Evolutionary conservation across 306 rosid genomes (phyloP), one percentile per base, ranked within the genome.

Genomic region (Trichosanthes truncata): DNA sequence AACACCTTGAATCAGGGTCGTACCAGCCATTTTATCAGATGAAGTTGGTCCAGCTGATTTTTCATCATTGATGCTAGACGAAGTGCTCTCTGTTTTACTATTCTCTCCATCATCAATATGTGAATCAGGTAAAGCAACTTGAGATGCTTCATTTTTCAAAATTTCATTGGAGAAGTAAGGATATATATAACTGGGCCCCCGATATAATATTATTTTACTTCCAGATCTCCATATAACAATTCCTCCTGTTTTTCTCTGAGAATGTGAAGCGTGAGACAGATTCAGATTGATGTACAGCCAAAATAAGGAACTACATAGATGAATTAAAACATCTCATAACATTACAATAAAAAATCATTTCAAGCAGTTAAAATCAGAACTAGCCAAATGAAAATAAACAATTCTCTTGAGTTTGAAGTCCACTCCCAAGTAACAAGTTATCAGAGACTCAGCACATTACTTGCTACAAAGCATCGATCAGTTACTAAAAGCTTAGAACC

Each of bases 161-260:
- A 56, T 72, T 49, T 82, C 53, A 81, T 84, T 83, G 21, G 87
- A 74, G 81, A 92, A 94, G 89, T 92, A 94, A 46, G 98, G 98
- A 79, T 89, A 92, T 83, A 84, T 85, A 81, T 94, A 94, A 66
- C 87, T 90, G 80, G 71, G 51, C 79, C 98, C 98, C 74, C 98
- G 88, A 80, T 88, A 94, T 85, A 94, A 86, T 63, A 94, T 77
- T 85, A 94, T 89, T 86, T 92, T 94, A 87, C 88, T 84, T 80
- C 98, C 98, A 73, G 97, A 87, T 83, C 98, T 91, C 98, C 95
- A 92, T 74, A 89, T 91, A 80, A 92, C 97, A 87, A 94, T 77
- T 60, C 98, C 98, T 81, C 97, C 98, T 79, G 93, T 94, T 89
- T 92, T 94, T 78, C 92, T 92, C 98, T 92, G 93, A 51, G 25